Evolutionary conservation across 768 basidiomycete genomes (phyloP).

Genomic region (Chiua virens): DNA sequence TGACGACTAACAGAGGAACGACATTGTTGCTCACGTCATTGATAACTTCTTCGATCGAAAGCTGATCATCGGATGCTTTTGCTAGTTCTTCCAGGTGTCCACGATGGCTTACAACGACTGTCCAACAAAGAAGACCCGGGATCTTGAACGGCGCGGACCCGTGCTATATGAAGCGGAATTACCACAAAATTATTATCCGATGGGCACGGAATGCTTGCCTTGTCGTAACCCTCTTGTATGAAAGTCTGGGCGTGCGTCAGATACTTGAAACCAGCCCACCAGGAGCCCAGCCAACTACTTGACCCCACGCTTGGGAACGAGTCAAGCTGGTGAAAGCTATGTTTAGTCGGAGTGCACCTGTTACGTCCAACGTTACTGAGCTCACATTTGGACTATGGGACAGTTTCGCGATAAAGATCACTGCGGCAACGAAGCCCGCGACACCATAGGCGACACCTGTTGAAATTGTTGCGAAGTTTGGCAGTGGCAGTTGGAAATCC

Average conservation of each 20-base stretch:
- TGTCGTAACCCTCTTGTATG: slow-evolving; percentile 31
- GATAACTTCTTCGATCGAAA: slow-evolving; percentile 21
- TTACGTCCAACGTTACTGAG: too few species aligned
- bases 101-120: slow-evolving; percentile 34
- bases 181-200: neutral
- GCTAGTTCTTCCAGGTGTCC: slow-evolving; percentile 38
- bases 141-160: slow-evolving; percentile 30
- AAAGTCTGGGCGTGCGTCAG: slow-evolving; percentile 18
- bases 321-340: slow-evolving; percentile 11
- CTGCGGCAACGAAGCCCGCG: too few species aligned
- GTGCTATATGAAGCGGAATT: slow-evolving; percentile 15
- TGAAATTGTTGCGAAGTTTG: too few species aligned
- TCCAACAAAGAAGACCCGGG: slow-evolving; percentile 33
- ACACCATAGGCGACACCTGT: too few species aligned
- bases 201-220: slow-evolving; percentile 13
- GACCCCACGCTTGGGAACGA: slow-evolving; percentile 30
- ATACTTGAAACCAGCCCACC: slow-evolving; percentile 18
- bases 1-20: neutral
- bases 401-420: too few species aligned
- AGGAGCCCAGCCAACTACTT: slow-evolving; percentile 27
- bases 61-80: slow-evolving; percentile 37
- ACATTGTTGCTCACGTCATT: slow-evolving; percentile 32
- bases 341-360: too few species aligned
- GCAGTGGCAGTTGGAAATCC: too few species aligned
- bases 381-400: too few species aligned